A percentile compares a stretch with the other conserved stretches of the same genome.
Conservation (phyloP, 495 filamentous ascomycete genomes). For the Penicillium antarcticum region DNA sequence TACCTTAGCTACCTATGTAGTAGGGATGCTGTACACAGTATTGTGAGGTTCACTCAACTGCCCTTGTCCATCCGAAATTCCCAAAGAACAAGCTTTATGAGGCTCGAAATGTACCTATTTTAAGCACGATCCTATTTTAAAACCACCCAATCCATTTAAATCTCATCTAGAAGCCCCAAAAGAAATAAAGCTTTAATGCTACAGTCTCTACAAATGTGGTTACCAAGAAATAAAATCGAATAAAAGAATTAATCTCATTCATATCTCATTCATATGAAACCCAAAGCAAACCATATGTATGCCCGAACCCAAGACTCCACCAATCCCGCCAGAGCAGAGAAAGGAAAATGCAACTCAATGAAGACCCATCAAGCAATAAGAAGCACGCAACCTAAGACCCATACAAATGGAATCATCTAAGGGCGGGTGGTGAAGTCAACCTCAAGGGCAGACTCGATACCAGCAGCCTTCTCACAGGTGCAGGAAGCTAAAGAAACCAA, state of each 20-base stretch:
- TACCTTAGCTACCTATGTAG: too few relatives aligned
- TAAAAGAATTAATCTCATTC: not conserved
- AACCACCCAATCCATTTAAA: not conserved
- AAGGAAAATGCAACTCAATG: conserved; percentile 7
- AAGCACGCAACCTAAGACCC: not conserved
- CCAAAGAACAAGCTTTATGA: not conserved
- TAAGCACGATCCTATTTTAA: not conserved
- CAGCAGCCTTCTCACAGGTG: conserved; percentile 74
- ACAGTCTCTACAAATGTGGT: not conserved
- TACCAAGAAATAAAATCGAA: not conserved
- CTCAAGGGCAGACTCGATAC: conserved; percentile 53
- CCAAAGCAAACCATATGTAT: not conserved
- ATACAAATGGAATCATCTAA: conserved; percentile 4
- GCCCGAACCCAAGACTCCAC: conserved; percentile 11
- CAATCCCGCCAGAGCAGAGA: not conserved
- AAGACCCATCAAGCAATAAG: conserved; percentile 4
- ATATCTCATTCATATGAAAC: not conserved
- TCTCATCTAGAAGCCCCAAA: not conserved
- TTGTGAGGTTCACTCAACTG: too few relatives aligned
- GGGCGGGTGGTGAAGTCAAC: conserved; percentile 71
- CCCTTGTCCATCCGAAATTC: not conserved
- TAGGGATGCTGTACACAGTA: too few relatives aligned
- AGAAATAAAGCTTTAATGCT: not conserved
- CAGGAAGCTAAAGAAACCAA: conserved; percentile 58
- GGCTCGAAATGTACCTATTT: conserved; percentile 4